Conservation (phyloP, 768 basidiomycete genomes). For the Asterophora parasitica region DNA sequence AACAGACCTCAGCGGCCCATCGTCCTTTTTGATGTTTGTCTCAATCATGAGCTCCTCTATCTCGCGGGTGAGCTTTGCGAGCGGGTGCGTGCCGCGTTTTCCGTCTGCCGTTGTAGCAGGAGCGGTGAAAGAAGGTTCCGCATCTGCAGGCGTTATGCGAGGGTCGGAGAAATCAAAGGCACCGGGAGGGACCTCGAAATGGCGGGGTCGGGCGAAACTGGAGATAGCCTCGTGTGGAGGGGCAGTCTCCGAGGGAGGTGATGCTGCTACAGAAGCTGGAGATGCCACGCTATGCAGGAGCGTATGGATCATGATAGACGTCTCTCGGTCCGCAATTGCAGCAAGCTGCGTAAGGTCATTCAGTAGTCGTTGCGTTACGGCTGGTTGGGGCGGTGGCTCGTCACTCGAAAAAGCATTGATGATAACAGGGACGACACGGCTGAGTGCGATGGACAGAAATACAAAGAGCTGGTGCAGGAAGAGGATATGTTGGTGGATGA, state of each 20-base stretch:
- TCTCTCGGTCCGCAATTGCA: slow-evolving; percentile 53
- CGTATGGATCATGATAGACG: slow-evolving; percentile 47
- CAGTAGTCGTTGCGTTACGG: slow-evolving; percentile 42
- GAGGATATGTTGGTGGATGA: slow-evolving; percentile 71
- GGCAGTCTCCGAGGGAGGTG: slow-evolving; percentile 13
- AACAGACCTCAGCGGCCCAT: too few relatives aligned
- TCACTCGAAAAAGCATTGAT: slow-evolving; percentile 55
- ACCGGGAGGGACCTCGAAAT: slow-evolving; percentile 19
- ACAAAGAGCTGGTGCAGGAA: slow-evolving; percentile 77
- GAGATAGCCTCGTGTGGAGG: slow-evolving; percentile 27
- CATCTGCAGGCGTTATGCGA: too few relatives aligned
- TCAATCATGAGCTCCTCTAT: too few relatives aligned
- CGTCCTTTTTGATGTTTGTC: too few relatives aligned
- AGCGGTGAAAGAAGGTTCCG: too few relatives aligned
- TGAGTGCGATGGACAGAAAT: slow-evolving; percentile 68
- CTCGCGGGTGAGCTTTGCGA: too few relatives aligned
- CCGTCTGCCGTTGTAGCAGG: too few relatives aligned
- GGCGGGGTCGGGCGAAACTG: slow-evolving; percentile 34
- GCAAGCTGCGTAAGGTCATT: slow-evolving; percentile 28
- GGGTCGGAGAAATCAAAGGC: background rate
- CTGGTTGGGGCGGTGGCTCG: slow-evolving; percentile 26
- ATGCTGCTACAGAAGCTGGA: slow-evolving; percentile 11
- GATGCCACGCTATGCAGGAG: slow-evolving; percentile 51
- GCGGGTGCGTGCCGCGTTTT: too few relatives aligned
- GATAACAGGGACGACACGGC: slow-evolving; percentile 64